These are phyloP conservation scores for Pyrenula massariospora DNA, from an alignment of 495 filamentous ascomycete genomes.

Conservation along the genomic window DNA sequence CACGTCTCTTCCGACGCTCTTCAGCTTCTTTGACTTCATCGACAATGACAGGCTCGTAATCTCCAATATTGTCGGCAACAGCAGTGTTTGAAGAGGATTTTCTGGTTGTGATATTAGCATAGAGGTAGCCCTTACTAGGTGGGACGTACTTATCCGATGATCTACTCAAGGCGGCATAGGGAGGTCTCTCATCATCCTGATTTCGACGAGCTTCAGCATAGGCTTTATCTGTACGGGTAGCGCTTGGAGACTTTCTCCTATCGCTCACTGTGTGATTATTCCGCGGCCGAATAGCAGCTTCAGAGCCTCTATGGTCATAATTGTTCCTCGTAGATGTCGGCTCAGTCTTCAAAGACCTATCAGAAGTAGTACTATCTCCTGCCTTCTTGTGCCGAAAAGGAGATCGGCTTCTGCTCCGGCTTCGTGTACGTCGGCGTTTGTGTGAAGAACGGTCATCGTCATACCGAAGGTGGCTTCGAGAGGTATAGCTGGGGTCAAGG, in stretches of 20 bases:
- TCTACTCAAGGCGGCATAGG: conserved; percentile 9
- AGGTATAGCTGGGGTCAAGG: conserved; percentile 15
- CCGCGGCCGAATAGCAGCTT: conserved; percentile 23
- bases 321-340: conserved; percentile 13
- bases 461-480: conserved; percentile 34
- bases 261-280: conserved; percentile 59
- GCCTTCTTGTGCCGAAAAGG: conserved; percentile 32
- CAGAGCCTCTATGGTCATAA: conserved; percentile 5
- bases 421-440: conserved; percentile 57
- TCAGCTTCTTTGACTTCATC: conserved; percentile 76
- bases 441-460: conserved; percentile 44
- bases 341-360: conserved; percentile 14
- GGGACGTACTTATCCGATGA: conserved; percentile 30
- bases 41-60: conserved; percentile 24
- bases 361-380: not conserved
- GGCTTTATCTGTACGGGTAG: conserved; percentile 43
- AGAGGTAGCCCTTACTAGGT: not conserved
- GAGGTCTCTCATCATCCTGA: conserved; percentile 41
- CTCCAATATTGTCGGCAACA: conserved; percentile 12
- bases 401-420: conserved; percentile 29
- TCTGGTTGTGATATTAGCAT: conserved; percentile 8
- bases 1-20: conserved; percentile 73
- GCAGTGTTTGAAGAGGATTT: conserved; percentile 6
- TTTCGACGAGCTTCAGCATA: conserved; percentile 57
- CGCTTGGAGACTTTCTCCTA: conserved; percentile 41